phyloP scores from a whole-genome alignment of 2,329 filamentous ascomycete species.

The Fusarium sp. region DNA sequence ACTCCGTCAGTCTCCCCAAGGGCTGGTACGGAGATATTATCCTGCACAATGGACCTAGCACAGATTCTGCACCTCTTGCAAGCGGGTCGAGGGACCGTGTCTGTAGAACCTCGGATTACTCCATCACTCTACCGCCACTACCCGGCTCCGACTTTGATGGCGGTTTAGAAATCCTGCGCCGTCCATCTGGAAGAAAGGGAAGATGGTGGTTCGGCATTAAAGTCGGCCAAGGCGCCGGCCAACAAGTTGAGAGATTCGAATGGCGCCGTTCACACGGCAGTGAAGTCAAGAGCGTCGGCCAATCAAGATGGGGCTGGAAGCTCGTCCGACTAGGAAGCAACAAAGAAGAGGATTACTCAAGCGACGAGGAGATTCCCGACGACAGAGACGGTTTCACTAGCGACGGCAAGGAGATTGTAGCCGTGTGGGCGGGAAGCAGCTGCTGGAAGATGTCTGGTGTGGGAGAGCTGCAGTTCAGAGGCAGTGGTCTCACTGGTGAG shows the following conservation, averaged over 20 bases:
- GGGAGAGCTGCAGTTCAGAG: slow-evolving; percentile 43
- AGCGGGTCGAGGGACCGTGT: slow-evolving; percentile 1
- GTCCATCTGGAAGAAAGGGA: slow-evolving; percentile 11
- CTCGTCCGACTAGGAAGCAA: slow-evolving; percentile 37
- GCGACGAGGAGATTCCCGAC: slow-evolving; percentile 9
- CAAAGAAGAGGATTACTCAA: slow-evolving; percentile 12
- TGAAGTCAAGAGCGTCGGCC: slow-evolving; percentile 37
- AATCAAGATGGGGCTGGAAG: slow-evolving; percentile 37
- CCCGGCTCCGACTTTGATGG: neutral
- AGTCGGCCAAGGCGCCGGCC: slow-evolving; percentile 26
- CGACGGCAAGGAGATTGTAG: slow-evolving; percentile 42
- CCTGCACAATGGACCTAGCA: slow-evolving; percentile 28
- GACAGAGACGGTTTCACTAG: slow-evolving; percentile 33
- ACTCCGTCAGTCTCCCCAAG: slow-evolving; percentile 19
- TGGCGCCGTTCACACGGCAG: slow-evolving; percentile 38
- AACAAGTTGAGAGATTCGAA: slow-evolving; percentile 35
- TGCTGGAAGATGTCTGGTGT: slow-evolving; percentile 26
- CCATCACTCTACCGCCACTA: slow-evolving; percentile 23
- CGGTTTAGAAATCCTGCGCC: slow-evolving; percentile 29
- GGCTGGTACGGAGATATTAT: slow-evolving; percentile 32
- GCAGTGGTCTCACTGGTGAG: slow-evolving; percentile 44
- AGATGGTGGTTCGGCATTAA: slow-evolving; percentile 37
- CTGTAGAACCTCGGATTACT: slow-evolving; percentile 17
- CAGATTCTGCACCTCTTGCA: slow-evolving; percentile 16
- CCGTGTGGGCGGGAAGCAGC: slow-evolving; percentile 35